Evolutionary conservation across 1,284 basidiomycete genomes (phyloP), one percentile per base, ranked within the genome.

Genomic region (Cutaneotrichosporon dermatis): DNA sequence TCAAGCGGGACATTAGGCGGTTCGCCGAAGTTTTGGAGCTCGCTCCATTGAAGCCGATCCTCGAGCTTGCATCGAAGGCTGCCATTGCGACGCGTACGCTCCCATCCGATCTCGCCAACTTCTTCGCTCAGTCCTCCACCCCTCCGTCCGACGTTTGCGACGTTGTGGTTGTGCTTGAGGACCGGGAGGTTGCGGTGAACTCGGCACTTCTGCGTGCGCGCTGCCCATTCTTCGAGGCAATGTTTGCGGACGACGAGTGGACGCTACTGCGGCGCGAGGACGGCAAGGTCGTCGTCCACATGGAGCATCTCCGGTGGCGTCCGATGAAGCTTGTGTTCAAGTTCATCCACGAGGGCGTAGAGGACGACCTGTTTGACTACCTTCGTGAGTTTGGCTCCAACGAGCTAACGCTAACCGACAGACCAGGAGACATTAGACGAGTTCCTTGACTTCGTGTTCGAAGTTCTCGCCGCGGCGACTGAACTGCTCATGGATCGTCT

Each of bases 401-500:
- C 42, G 39, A 8, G 41, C 16, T 35, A 25, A 54, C n/a, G 37
- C 57, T 45, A 43, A 46, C 45, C 36, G 1, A n/a, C 67, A 88
- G 88, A 88, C 61, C 87, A 86, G 35, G 76, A 83, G 41, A 85
- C 84, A 0, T 78, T 86, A 9, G 92, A 98, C 64, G 85, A 89
- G 49, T 82, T 91, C 51, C 76, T 98, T 60, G 90, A 94, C 65
- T 91, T 94, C 67, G 83, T 93, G 72, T 92, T 95, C 64, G 86
- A 89, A 44, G 86, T 98, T 15, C 85, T 97, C 74, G 86, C 88
- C 25, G 86, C 86, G 10, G 90, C 93, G 89, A 94, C 91, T 66
- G 93, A 98, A 76, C 79, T 98, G 2, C 82, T 97, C 25, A 81
- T 98, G 25, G 90, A 92, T 66, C 87, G 88, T 25, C 84, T 98